Evolutionary conservation across 352 stramenopile genomes (phyloP).

Genomic region (Pythium sukuiense): DNA sequence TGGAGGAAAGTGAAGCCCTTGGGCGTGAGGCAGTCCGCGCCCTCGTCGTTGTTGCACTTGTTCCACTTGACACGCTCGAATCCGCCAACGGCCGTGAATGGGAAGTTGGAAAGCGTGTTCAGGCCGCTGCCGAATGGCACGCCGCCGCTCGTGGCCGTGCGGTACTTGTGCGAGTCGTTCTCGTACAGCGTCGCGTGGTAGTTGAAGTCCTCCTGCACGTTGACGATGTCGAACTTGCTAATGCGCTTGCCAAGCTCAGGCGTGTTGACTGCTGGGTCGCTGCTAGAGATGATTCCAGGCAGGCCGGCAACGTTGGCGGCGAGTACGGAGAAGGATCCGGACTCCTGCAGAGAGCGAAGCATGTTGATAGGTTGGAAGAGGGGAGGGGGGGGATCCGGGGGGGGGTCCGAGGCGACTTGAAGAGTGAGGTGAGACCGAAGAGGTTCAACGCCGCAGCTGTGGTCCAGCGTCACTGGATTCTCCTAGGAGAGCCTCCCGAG

Average conservation of each 20-base stretch:
- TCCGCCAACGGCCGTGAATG: conserved; percentile 38
- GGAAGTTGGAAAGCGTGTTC: conserved; percentile 46
- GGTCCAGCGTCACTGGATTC: no score
- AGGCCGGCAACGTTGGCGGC: conserved; percentile 49
- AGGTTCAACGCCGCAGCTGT: no score
- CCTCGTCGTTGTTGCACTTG: conserved; percentile 45
- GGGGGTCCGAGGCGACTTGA: conserved; percentile 4
- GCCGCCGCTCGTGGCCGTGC: conserved; percentile 14
- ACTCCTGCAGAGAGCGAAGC: conserved; percentile 34
- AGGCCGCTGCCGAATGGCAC: conserved; percentile 44
- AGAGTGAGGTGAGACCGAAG: neutral
- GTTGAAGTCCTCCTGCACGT: conserved; percentile 30
- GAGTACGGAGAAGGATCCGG: conserved; percentile 39
- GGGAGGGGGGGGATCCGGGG: no score
- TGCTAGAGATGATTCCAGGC: conserved; percentile 45
- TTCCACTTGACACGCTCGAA: conserved; percentile 46
- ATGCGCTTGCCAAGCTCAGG: conserved; percentile 50
- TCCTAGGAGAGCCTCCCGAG: no score
- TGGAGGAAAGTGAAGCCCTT: conserved; percentile 54
- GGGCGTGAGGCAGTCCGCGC: conserved; percentile 52
- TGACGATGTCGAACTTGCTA: conserved; percentile 23
- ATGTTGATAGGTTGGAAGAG: neutral
- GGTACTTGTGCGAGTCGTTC: conserved; percentile 13
- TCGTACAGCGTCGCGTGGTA: conserved; percentile 20
- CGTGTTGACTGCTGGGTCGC: conserved; percentile 42